phyloP scores from a whole-genome alignment of 2,329 filamentous ascomycete species.

The Ascochyta lentis region DNA sequence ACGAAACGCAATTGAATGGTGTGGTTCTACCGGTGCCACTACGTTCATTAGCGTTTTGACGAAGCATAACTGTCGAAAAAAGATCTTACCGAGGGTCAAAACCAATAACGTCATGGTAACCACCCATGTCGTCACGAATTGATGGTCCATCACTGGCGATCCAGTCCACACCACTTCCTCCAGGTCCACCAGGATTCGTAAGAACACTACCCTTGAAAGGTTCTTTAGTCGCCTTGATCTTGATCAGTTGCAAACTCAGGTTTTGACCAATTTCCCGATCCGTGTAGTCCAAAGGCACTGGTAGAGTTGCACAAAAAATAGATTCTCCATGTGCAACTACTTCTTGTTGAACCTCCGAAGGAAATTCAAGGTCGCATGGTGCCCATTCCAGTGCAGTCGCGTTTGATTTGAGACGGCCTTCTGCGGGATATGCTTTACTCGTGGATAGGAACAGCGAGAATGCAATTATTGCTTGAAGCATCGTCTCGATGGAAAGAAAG shows the following conservation, averaged over 20 bases:
- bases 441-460: slow-evolving; percentile 7
- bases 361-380: slow-evolving; percentile 21
- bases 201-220: slow-evolving; percentile 43
- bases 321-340: slow-evolving; percentile 3
- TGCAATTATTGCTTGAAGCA: slow-evolving; percentile 8
- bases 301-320: slow-evolving; percentile 37
- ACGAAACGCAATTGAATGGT: slow-evolving; percentile 16
- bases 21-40: slow-evolving; percentile 26
- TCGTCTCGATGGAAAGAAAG: background rate
- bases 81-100: slow-evolving; percentile 20
- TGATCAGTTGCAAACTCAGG: slow-evolving; percentile 37
- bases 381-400: slow-evolving; percentile 11
- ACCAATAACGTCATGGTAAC: slow-evolving; percentile 19
- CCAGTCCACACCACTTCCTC: slow-evolving; percentile 19
- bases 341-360: background rate
- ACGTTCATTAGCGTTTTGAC: background rate
- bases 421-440: slow-evolving; percentile 9
- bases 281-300: slow-evolving; percentile 48
- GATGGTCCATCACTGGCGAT: slow-evolving; percentile 7
- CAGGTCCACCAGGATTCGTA: slow-evolving; percentile 46
- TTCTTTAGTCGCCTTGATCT: slow-evolving; percentile 33
- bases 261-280: slow-evolving; percentile 24
- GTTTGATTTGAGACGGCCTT: background rate
- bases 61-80: background rate
- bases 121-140: slow-evolving; percentile 11